Percentiles rank a stretch among this genome's conserved stretches.
These are phyloP conservation scores for Aspergillus sp. DNA, from an alignment of 2,329 filamentous ascomycete genomes.

Conservation along the genomic window DNA sequence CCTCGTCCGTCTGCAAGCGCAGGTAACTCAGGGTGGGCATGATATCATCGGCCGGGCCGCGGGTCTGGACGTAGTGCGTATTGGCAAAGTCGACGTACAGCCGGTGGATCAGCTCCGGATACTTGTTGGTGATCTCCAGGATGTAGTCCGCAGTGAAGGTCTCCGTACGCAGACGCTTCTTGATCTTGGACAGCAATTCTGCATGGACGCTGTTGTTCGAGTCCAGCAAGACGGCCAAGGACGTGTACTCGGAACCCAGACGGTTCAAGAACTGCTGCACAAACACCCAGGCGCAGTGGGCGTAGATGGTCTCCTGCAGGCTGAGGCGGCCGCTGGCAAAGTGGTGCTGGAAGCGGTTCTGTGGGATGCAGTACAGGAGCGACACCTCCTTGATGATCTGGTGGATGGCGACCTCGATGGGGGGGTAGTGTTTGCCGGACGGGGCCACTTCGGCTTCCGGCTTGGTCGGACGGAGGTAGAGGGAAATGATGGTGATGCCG, in stretches of 20 bases:
- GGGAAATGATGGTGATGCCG: slow-evolving; percentile 91
- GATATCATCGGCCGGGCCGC: slow-evolving; percentile 58
- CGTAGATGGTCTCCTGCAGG: slow-evolving; percentile 93
- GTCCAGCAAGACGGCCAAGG: slow-evolving; percentile 73
- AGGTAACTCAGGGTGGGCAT: slow-evolving; percentile 62
- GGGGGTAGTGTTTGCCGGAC: slow-evolving; percentile 51
- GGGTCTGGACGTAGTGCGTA: slow-evolving; percentile 66
- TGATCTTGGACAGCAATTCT: slow-evolving; percentile 84
- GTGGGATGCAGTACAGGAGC: slow-evolving; percentile 91
- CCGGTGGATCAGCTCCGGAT: slow-evolving; percentile 76
- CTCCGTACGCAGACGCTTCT: slow-evolving; percentile 88
- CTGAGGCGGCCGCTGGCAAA: slow-evolving; percentile 82
- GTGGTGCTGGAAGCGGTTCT: slow-evolving; percentile 87
- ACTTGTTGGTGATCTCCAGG: slow-evolving; percentile 86
- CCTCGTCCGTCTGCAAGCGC: slow-evolving; percentile 59
- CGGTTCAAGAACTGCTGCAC: slow-evolving; percentile 97
- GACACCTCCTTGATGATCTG: slow-evolving; percentile 99
- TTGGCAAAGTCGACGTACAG: slow-evolving; percentile 89
- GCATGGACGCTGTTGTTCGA: slow-evolving; percentile 73
- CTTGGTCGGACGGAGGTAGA: slow-evolving; percentile 73
- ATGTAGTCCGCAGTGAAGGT: slow-evolving; percentile 99
- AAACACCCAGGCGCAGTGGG: slow-evolving; percentile 95
- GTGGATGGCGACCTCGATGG: slow-evolving; percentile 89
- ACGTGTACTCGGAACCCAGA: slow-evolving; percentile 82
- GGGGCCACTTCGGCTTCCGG: slow-evolving; percentile 35